These are phyloP conservation scores for Eremochloa ophiuroides DNA, from an alignment of 176 grass and related monocot species.

Conservation along the genomic window DNA sequence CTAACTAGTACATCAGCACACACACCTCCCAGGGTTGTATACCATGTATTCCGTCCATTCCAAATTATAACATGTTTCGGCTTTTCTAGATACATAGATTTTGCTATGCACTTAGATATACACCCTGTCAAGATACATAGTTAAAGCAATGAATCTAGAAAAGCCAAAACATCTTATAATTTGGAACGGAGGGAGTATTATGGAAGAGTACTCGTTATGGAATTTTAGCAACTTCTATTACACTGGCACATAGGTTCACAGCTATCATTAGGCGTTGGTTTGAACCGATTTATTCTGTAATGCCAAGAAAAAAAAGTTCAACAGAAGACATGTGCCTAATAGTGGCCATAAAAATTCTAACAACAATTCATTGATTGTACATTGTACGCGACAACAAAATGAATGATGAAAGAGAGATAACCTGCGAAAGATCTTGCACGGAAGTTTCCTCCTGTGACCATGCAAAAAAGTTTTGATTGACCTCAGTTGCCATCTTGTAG, in stretches of 20 bases:
- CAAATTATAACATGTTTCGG: too few relatives aligned
- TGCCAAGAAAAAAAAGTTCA: not conserved
- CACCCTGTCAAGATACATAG: too few relatives aligned
- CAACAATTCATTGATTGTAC: not conserved
- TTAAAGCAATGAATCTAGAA: too few relatives aligned
- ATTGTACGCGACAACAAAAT: not conserved
- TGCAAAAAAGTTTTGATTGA: conserved; percentile 79
- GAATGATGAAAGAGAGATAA: conserved; percentile 25
- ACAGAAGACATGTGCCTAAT: not conserved
- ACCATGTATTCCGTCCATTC: not conserved
- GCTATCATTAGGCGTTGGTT: not conserved
- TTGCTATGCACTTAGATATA: too few relatives aligned
- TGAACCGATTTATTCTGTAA: not conserved
- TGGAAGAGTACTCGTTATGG: not conserved
- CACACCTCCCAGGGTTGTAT: not conserved
- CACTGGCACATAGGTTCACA: not conserved
- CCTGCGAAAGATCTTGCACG: conserved; percentile 62
- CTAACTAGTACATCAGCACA: not conserved
- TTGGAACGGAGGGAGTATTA: not conserved
- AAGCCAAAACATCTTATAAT: too few relatives aligned
- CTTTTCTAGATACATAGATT: too few relatives aligned
- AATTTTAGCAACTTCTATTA: conserved; percentile 1
- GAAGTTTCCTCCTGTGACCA: conserved; percentile 80
- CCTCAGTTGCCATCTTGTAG: conserved; percentile 73
- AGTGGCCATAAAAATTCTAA: not conserved